Percentiles rank a stretch among this genome's conserved stretches.
These are phyloP conservation scores for Paramecium octaurelia DNA, from an alignment of 73 alveolate genomes.

Conservation along the genomic window DNA sequence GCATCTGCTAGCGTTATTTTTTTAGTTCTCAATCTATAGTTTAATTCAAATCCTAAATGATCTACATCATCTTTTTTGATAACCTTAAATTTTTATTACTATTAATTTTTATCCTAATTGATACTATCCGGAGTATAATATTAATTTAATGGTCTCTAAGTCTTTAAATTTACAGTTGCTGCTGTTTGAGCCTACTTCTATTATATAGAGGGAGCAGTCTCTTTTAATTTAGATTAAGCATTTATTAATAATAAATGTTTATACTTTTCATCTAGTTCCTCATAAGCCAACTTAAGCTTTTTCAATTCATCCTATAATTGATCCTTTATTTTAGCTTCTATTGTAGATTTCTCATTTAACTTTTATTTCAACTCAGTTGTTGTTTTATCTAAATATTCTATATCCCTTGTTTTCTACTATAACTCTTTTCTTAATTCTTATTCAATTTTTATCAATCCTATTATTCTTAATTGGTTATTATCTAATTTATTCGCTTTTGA, in stretches of 20 bases:
- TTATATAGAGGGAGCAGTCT: slow-evolving; percentile 22
- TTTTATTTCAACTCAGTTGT: slow-evolving; percentile 26
- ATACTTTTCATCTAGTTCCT: slow-evolving; percentile 17
- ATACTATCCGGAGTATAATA: neutral
- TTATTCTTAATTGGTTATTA: slow-evolving; percentile 19
- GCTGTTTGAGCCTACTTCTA: neutral
- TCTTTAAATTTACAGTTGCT: neutral
- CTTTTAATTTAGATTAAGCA: neutral
- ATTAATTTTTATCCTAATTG: slow-evolving; percentile 4
- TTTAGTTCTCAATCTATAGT: slow-evolving; percentile 30
- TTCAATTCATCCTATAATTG: neutral
- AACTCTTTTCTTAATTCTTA: neutral
- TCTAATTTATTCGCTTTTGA: slow-evolving; percentile 44
- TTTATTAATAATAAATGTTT: neutral
- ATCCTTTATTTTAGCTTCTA: neutral
- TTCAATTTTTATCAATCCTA: slow-evolving; percentile 8
- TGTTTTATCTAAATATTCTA: slow-evolving; percentile 42
- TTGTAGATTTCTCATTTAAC: neutral
- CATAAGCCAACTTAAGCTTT: neutral
- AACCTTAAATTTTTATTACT: neutral
- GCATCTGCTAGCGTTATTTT: neutral
- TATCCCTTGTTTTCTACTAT: slow-evolving; percentile 27
- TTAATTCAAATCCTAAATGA: slow-evolving; percentile 7
- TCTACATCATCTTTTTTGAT: slow-evolving; percentile 17
- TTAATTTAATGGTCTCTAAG: neutral